Evolutionary conservation across 352 stramenopile genomes (phyloP).

Genomic region (Globisporangium paroecandrum): DNA sequence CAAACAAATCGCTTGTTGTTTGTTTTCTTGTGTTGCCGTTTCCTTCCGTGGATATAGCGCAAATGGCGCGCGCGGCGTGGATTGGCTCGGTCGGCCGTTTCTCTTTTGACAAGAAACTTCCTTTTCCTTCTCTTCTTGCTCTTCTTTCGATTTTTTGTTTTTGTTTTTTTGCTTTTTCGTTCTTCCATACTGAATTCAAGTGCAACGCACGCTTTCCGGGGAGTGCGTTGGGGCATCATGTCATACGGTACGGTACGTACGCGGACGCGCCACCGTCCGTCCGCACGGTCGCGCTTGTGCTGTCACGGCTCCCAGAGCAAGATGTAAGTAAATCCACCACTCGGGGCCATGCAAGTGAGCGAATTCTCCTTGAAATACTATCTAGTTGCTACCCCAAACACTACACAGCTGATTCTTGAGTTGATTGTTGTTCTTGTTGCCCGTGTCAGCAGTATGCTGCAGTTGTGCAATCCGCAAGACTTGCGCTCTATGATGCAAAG

Average conservation of each 20-base stretch:
- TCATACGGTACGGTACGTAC: neutral
- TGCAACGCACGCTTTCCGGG: neutral
- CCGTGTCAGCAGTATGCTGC: neutral
- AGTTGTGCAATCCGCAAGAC: neutral
- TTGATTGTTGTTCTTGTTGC: neutral
- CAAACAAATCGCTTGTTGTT: neutral
- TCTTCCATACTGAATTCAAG: conserved; percentile 6
- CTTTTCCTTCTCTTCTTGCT: conserved; percentile 5
- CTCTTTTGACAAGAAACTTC: neutral
- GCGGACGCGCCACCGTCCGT: neutral
- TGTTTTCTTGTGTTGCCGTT: neutral
- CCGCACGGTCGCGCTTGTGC: neutral
- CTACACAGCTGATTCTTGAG: neutral
- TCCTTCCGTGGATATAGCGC: neutral
- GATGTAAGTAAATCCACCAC: neutral
- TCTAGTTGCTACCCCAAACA: neutral
- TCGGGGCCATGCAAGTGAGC: neutral
- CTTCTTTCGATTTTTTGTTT: conserved; percentile 10
- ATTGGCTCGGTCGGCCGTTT: neutral
- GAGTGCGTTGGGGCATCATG: neutral
- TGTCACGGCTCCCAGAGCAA: neutral
- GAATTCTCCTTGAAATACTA: neutral
- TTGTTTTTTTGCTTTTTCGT: conserved; percentile 5
- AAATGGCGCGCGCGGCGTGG: neutral
- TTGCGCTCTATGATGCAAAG: neutral